Conservation (phyloP, 176 grass and related monocot species). For the Oryza meridionalis region DNA sequence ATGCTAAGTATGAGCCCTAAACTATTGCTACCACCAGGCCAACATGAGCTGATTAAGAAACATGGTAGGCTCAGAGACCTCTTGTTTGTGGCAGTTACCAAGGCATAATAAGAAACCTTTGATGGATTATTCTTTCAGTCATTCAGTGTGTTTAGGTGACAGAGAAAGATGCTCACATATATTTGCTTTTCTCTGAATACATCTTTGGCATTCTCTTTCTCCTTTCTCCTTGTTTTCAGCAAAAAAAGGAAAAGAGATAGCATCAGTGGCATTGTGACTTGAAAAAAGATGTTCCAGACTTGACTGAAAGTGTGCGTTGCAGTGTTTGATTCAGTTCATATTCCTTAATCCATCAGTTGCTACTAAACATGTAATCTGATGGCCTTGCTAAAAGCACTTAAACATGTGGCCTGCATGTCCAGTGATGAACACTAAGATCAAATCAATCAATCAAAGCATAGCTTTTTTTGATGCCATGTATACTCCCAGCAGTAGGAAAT, state of each 20-base stretch:
- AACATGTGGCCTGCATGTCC: not conserved
- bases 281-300: not conserved
- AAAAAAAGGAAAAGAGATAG: not conserved
- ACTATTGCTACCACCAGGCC: not conserved
- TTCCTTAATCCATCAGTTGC: not conserved
- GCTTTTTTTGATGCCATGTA: slow-evolving; percentile 4
- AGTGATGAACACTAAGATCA: not conserved
- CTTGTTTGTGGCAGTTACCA: not conserved
- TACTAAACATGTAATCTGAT: not conserved
- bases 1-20: slow-evolving; percentile 4
- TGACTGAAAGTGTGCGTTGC: not conserved
- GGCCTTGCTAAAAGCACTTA: not conserved
- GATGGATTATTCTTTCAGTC: not conserved
- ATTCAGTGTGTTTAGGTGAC: not conserved
- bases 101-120: not conserved
- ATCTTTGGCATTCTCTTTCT: not conserved
- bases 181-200: not conserved
- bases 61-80: not conserved
- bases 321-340: not conserved
- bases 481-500: not conserved
- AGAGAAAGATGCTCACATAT: not conserved
- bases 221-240: not conserved
- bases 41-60: not conserved
- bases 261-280: not conserved
- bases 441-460: slow-evolving; percentile 12